Base-by-base conservation (phyloP, 1,284 basidiomycete genomes). In the Apiotrichum veenhuisii region DNA sequence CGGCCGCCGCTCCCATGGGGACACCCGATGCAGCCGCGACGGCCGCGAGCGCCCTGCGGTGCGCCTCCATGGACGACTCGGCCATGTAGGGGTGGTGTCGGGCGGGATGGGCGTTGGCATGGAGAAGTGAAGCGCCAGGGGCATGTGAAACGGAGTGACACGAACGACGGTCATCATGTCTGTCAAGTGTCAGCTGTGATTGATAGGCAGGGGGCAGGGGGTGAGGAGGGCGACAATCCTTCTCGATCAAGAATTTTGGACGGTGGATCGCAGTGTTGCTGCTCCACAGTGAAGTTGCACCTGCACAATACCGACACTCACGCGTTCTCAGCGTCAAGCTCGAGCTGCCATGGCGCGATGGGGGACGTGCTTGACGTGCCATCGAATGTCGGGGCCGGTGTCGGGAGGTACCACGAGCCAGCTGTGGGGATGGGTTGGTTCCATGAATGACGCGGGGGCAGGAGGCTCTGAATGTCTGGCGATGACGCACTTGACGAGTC, bases 401-500 rank as follows among this genome's bases (percentile, higher is more conserved):
- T 37, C 12, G 46, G 33, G 10, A 48, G 22, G 10, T 36, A 48
- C 46, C 46, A 48, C 8, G 33, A n/a, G 14, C 20, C 20, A 7
- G 46, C 8, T 11, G 46, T 20, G 8, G 30, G 20, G 33, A 9
- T 5, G 5, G 36, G 48, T 17, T 38, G 36, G 18, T 10, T 9
- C 49, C 49, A 50, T 1, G 18, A 27, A 25, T 50, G 49, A 2
- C 38, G 38, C 11, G 38, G 49, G 3, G 49, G 38, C 2, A 42
- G 38, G 10, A 42, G 38, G 26, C 25, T 40, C 49, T 50, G 49
- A 17, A 50, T 41, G 23, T 50, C 49, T 3, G 49, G 49, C 5
- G 37, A 40, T 18, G 49, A 50, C 2, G 49, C 49, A 4, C 17
- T 40, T 3, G 49, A 50, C 14, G 49, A 50, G n/a, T 50, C 49